A percentile compares a stretch with the other conserved stretches of the same genome.
These are phyloP conservation scores for Leccinum truebloodii DNA, from an alignment of 768 basidiomycete species.

Conservation along the genomic window DNA sequence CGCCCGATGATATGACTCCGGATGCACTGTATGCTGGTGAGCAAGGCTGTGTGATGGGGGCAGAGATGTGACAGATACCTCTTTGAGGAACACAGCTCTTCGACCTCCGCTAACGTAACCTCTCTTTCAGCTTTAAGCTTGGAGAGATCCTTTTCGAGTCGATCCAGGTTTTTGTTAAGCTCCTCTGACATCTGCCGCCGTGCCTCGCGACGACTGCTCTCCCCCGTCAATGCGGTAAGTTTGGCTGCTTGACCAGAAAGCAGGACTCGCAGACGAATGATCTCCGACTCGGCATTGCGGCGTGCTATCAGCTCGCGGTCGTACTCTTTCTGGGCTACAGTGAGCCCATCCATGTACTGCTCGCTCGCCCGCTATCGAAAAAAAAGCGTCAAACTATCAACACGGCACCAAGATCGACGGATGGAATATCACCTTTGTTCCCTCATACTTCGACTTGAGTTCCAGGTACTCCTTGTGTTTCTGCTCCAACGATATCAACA, in stretches of 20 bases:
- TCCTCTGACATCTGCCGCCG: conserved; percentile 81
- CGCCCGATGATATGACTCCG: conserved; percentile 25
- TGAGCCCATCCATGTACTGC: conserved; percentile 89
- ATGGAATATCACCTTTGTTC: conserved; percentile 71
- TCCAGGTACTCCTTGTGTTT: conserved; percentile 58
- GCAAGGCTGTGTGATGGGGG: conserved; percentile 20
- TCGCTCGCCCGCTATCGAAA: conserved; percentile 77
- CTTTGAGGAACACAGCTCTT: conserved; percentile 78
- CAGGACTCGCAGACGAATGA: conserved; percentile 79
- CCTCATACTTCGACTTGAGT: conserved; percentile 78
- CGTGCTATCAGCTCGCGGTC: conserved; percentile 87
- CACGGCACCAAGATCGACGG: background rate
- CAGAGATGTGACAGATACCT: conserved; percentile 46
- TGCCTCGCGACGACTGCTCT: conserved; percentile 74
- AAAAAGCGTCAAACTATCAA: conserved; percentile 2
- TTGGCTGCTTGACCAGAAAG: conserved; percentile 88
- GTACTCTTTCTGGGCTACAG: conserved; percentile 92
- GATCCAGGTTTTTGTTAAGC: conserved; percentile 70
- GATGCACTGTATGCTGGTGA: conserved; percentile 27
- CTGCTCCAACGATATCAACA: conserved; percentile 66
- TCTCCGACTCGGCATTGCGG: conserved; percentile 90
- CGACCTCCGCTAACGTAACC: conserved; percentile 89
- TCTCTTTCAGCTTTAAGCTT: conserved; percentile 89
- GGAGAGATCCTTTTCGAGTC: conserved; percentile 83
- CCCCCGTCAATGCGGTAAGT: conserved; percentile 81